These are phyloP conservation scores for Tolypocladium sp. DNA, from an alignment of 2,329 filamentous ascomycete genomes.

Conservation along the genomic window DNA sequence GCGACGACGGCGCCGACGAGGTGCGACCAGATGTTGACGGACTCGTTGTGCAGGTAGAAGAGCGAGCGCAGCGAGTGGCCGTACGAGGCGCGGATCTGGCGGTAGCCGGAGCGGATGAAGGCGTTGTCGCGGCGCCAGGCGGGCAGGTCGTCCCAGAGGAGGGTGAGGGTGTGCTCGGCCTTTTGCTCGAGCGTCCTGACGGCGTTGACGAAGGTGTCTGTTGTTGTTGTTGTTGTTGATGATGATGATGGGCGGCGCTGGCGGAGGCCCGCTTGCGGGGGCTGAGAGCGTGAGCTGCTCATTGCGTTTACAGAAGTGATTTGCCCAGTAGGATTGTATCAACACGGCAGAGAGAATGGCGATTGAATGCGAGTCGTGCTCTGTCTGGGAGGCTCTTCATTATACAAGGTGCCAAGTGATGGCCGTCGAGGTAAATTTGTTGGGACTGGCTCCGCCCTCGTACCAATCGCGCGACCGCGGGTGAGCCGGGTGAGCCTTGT, in stretches of 20 bases:
- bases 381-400: too few species aligned
- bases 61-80: slow-evolving; percentile 35
- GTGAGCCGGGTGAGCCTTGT: too few species aligned
- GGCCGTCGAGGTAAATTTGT: background rate
- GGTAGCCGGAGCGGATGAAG: slow-evolving; percentile 46
- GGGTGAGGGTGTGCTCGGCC: slow-evolving; percentile 30
- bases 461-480: too few species aligned
- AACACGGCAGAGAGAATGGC: background rate
- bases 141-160: slow-evolving; percentile 51
- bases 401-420: background rate
- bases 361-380: background rate
- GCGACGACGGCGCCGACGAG: slow-evolving; percentile 57
- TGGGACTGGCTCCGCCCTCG: background rate
- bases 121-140: slow-evolving; percentile 51
- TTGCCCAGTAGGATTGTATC: too few species aligned
- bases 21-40: slow-evolving; percentile 55
- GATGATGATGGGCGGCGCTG: slow-evolving; percentile 20
- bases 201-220: slow-evolving; percentile 13
- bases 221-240: too few species aligned
- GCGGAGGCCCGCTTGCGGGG: slow-evolving; percentile 3
- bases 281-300: background rate
- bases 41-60: slow-evolving; percentile 50
- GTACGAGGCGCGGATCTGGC: slow-evolving; percentile 40
- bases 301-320: background rate
- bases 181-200: slow-evolving; percentile 27